Base-by-base conservation (phyloP, 2,329 filamentous ascomycete species). In the Stachybotrys elegans region DNA sequence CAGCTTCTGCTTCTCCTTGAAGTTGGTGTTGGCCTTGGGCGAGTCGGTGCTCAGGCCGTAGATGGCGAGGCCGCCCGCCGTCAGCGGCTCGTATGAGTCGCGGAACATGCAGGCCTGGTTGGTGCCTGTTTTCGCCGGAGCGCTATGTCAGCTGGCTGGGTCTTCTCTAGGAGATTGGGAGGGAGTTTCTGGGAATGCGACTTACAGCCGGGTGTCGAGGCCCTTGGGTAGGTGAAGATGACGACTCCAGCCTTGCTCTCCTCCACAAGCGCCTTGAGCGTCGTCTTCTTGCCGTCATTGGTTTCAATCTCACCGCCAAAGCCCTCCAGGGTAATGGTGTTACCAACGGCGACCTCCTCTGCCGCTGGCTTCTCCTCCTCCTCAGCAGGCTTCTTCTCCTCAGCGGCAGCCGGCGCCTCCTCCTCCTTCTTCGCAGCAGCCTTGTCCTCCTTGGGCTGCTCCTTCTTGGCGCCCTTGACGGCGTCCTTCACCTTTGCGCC, bases 151-250 rank as follows among this genome's bases (percentile, higher is more conserved):
- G 43, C 29, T n/a, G 29, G 41, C 23, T 16, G 29, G 19, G 29
- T 13, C 17, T 27, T 22, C n/a, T 8, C 8, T 31, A 14, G 19
- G 34, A 31, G 11, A 17, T 17, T 35, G 31, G 20, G 7, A 17
- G 23, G 16, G 12, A n/a, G 16, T 14, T 9, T 9, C n/a, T 29
- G 31, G 3, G 37, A 17, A 22, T 21, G 19, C 22, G 37, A 63
- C 88, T 79, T 81, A 95, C 92, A 97, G 50, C 92, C 92, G 29
- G 89, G 88, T 19, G 93, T 98, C 22, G 86, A 93, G 12, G 93
- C 93, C 70, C 87, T 94, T 47, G 93, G 93, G 62, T 97, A 97
- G 23, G 91, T 96, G 66, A 98, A 96, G 22, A 97, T 71, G 25
- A 95, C 88, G 35, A 97, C 86, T 21, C 92, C 93, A 27, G 79